A percentile compares a stretch with the other conserved stretches of the same genome.
These are phyloP conservation scores for Linum usitatissimum DNA, from an alignment of 345 rosid genomes.

Conservation along the genomic window DNA sequence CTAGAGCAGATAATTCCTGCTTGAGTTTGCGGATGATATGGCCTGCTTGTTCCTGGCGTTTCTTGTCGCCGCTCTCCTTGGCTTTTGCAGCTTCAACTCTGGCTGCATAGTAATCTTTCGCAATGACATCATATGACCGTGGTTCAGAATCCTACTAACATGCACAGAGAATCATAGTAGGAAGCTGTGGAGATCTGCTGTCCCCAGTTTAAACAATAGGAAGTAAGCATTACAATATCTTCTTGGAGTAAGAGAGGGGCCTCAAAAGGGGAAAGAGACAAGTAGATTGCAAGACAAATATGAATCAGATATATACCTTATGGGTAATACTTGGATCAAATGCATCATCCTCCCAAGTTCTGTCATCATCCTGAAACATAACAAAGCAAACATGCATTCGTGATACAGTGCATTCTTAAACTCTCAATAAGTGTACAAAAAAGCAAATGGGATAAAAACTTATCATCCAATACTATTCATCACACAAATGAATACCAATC, in stretches of 20 bases:
- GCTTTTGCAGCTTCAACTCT: conserved; percentile 68
- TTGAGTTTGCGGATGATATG: conserved; percentile 59
- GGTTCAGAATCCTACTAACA: conserved; percentile 39
- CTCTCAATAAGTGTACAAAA: background rate
- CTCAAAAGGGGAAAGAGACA: background rate
- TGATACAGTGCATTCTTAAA: background rate
- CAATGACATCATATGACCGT: conserved; percentile 56
- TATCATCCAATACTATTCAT: background rate
- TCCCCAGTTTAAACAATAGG: background rate
- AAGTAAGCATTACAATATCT: background rate
- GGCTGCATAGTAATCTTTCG: conserved; percentile 53
- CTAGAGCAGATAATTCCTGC: conserved; percentile 81
- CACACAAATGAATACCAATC: background rate
- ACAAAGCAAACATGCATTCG: background rate
- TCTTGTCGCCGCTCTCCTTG: conserved; percentile 62
- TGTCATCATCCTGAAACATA: conserved; percentile 43
- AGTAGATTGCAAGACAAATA: background rate
- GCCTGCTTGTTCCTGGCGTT: conserved; percentile 61
- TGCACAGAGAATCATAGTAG: conserved; percentile 9
- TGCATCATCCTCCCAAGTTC: conserved; percentile 62
- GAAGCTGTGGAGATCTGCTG: background rate
- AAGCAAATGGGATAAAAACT: background rate
- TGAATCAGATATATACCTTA: conserved; percentile 31
- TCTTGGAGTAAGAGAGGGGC: background rate
- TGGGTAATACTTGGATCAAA: conserved; percentile 23